Evolutionary conservation across 2,329 filamentous ascomycete species (phyloP).

Genomic region (Colletotrichum cuscutae): DNA sequence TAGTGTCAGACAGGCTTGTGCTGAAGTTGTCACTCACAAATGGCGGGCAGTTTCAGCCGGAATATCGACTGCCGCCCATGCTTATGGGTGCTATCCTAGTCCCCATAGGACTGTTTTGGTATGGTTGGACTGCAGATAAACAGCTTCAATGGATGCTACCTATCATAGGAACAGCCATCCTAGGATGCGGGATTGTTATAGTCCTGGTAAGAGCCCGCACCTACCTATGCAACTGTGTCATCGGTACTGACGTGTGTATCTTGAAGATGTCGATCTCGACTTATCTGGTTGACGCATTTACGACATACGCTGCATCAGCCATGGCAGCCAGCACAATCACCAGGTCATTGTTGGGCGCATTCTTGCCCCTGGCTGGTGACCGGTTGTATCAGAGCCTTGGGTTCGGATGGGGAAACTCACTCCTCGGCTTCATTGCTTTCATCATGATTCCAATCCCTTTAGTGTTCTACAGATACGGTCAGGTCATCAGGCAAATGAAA

Average conservation of each 20-base stretch:
- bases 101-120: slow-evolving; percentile 38
- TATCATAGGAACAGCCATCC: slow-evolving; percentile 60
- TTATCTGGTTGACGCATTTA: slow-evolving; percentile 71
- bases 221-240: neutral
- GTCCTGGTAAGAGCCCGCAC: neutral
- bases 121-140: slow-evolving; percentile 52
- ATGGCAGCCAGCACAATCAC: slow-evolving; percentile 73
- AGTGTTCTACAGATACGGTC: slow-evolving; percentile 56
- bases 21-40: slow-evolving; percentile 28
- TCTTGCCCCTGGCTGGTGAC: slow-evolving; percentile 25
- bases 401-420: slow-evolving; percentile 34
- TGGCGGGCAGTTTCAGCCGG: slow-evolving; percentile 31
- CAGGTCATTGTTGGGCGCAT: slow-evolving; percentile 50
- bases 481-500: slow-evolving; percentile 36
- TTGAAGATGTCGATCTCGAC: slow-evolving; percentile 65
- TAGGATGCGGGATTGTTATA: slow-evolving; percentile 56
- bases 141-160: slow-evolving; percentile 67
- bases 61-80: slow-evolving; percentile 35
- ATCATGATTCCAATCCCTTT: slow-evolving; percentile 56
- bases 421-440: slow-evolving; percentile 54
- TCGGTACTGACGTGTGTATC: neutral
- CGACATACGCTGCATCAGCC: slow-evolving; percentile 54
- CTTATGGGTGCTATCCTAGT: slow-evolving; percentile 54
- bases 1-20: slow-evolving; percentile 9
- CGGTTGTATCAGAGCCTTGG: slow-evolving; percentile 28